Evolutionary conservation across 2,329 filamentous ascomycete genomes (phyloP), one percentile per base, ranked within the genome.

Genomic region (Fusarium mexicanum): DNA sequence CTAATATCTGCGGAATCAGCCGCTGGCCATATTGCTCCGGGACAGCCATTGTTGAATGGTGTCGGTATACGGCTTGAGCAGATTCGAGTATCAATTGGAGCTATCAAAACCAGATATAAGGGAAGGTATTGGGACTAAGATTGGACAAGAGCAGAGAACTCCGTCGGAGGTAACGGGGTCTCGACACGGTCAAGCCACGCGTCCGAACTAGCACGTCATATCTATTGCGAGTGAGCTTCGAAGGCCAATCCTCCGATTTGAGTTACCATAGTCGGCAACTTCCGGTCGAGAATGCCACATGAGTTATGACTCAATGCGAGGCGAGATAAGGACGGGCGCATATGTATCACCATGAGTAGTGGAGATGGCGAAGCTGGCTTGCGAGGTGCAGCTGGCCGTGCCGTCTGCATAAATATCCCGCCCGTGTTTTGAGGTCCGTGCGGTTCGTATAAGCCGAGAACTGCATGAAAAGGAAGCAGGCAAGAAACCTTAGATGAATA

Each of bases 191-290:
- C n/a, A 41, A 6, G 40, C 8, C 13, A 41, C 14, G 5, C 1
- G 22, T 8, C 13, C 13, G 20, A 41, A 41, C 3, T 41, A 22
- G 40, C 40, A 16, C 40, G 40, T 16, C 40, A 41, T 41, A 41
- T 41, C 1, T 41, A 41, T 22, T 41, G 5, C 22, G 13, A 41
- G 14, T 41, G 22, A n/a, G 40, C 22, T 16, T 41, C 22, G 1
- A n/a, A n/a, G 40, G 13, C 40, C 22, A 41, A n/a, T 16, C 40
- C 2, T 1, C 13, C 13, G 1, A 16, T 1, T 8, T 41, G 1
- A 16, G 8, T 41, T 41, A 13, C 33, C 6, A 4, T 14, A 41
- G 22, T 41, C 40, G 40, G 40, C 40, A 41, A n/a, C 8, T 1
- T 41, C 22, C 2, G 40, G 0, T 41, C 40, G 20, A 41, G 22